A percentile compares a stretch with the other conserved stretches of the same genome.
phyloP scores from a whole-genome alignment of 1,284 basidiomycete species.

The Microbotryum intermedium region DNA sequence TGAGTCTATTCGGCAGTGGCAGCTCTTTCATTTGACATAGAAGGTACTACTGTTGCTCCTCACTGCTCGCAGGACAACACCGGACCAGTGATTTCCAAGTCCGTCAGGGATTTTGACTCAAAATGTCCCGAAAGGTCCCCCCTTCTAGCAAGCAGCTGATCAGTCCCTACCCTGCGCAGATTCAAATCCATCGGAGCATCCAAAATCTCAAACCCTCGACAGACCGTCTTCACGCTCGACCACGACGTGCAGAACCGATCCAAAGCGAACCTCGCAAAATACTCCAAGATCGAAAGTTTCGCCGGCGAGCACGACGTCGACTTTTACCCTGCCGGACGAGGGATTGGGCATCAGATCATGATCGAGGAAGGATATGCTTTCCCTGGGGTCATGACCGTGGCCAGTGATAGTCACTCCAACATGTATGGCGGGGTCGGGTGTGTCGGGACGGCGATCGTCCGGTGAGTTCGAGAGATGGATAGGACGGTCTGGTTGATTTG shows the following conservation, averaged over 20 bases:
- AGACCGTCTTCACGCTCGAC: constrained; percentile 92
- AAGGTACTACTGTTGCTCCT: background rate
- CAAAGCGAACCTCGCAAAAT: constrained; percentile 87
- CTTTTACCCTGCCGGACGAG: constrained; percentile 94
- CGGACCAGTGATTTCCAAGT: constrained; percentile 94
- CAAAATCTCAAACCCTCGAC: constrained; percentile 67
- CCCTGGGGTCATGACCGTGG: constrained; percentile 68
- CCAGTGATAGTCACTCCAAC: constrained; percentile 94
- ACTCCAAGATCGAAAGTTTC: constrained; percentile 84
- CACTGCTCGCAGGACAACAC: constrained; percentile 72
- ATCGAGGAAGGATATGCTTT: constrained; percentile 96
- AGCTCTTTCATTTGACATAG: no score
- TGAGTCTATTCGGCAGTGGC: constrained; percentile 28
- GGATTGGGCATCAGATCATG: constrained; percentile 95
- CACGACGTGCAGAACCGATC: constrained; percentile 98
- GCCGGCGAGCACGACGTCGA: constrained; percentile 78
- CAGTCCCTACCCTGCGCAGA: constrained; percentile 42
- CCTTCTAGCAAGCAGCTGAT: no score
- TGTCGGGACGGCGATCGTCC: constrained; percentile 81
- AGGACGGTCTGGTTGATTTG: background rate
- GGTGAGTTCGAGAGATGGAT: constrained; percentile 37
- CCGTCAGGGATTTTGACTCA: constrained; percentile 33
- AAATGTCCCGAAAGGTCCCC: background rate
- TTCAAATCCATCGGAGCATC: constrained; percentile 93
- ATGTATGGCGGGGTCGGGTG: constrained; percentile 99